Evolutionary conservation across 2,329 filamentous ascomycete species (phyloP).

Genomic region (Fusarium humuli): DNA sequence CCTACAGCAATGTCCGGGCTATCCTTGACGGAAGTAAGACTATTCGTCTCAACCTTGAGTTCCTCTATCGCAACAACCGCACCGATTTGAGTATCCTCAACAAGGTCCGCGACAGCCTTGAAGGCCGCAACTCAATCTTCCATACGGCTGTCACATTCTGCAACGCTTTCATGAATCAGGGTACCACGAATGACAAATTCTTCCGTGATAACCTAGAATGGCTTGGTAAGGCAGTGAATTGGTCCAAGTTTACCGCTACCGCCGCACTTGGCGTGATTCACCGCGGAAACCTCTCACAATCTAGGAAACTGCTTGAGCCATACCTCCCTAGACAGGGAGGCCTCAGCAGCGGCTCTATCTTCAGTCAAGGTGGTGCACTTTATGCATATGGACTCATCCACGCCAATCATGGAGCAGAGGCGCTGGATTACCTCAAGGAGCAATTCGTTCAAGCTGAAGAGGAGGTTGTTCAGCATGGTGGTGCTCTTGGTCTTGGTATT

Average conservation of each 20-base stretch:
- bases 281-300: constrained; percentile 92
- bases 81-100: constrained; percentile 93
- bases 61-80: constrained; percentile 94
- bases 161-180: constrained; percentile 99
- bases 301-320: constrained; percentile 91
- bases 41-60: constrained; percentile 95
- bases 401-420: constrained; percentile 94
- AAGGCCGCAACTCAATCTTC: constrained; percentile 97
- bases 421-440: constrained; percentile 80
- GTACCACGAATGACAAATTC: constrained; percentile 97
- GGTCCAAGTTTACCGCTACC: constrained; percentile 99
- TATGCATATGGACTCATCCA: constrained; percentile 97
- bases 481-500: constrained; percentile 92
- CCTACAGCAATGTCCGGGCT: constrained; percentile 72
- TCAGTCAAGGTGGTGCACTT: constrained; percentile 94
- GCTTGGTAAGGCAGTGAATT: constrained; percentile 98
- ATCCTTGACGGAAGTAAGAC: constrained; percentile 90
- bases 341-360: constrained; percentile 84
- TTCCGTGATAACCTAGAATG: constrained; percentile 98
- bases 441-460: constrained; percentile 82
- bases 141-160: constrained; percentile 97
- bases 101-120: constrained; percentile 94
- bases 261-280: constrained; percentile 97
- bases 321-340: constrained; percentile 86
- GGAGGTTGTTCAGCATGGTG: constrained; percentile 97